Evolutionary conservation across 1,284 basidiomycete genomes (phyloP).

Genomic region (Ustilago lituana): DNA sequence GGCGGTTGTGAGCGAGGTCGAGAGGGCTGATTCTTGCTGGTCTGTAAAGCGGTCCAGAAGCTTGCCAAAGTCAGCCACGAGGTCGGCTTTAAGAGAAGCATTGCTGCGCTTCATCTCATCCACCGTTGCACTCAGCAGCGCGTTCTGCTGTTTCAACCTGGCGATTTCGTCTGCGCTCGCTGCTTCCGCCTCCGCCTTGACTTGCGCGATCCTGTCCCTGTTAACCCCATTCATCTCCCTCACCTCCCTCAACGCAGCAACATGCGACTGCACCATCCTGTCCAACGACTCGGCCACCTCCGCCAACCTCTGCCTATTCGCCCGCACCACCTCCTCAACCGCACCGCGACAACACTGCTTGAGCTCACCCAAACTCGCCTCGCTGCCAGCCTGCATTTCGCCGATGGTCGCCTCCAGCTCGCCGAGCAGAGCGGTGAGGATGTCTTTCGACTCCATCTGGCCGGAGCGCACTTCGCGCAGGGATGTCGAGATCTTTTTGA

Average conservation of each 20-base stretch:
- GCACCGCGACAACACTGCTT: conserved; percentile 66
- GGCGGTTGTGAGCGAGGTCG: conserved; percentile 73
- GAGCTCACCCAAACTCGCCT: conserved; percentile 69
- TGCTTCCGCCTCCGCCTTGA: conserved; percentile 71
- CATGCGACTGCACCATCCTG: conserved; percentile 70
- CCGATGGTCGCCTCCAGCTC: conserved; percentile 74
- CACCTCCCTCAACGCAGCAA: conserved; percentile 74
- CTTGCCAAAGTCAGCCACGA: conserved; percentile 77
- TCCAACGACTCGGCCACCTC: conserved; percentile 66
- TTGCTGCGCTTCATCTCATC: conserved; percentile 76
- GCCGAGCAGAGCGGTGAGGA: conserved; percentile 73
- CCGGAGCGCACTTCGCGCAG: conserved; percentile 30
- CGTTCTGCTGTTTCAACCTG: conserved; percentile 79
- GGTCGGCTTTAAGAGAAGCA: conserved; percentile 76
- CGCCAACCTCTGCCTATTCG: conserved; percentile 24
- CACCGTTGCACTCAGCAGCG: conserved; percentile 74
- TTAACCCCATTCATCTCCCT: conserved; percentile 71
- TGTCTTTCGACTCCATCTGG: conserved; percentile 69
- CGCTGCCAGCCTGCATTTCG: conserved; percentile 73
- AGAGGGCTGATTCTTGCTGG: conserved; percentile 77
- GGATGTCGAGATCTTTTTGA: conserved; percentile 22
- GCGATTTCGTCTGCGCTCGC: conserved; percentile 72
- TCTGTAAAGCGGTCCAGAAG: conserved; percentile 78
- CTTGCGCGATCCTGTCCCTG: conserved; percentile 69
- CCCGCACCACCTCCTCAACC: conserved; percentile 62